Conservation (phyloP, 768 basidiomycete genomes). For the Cystofilobasidium capitatum region DNA sequence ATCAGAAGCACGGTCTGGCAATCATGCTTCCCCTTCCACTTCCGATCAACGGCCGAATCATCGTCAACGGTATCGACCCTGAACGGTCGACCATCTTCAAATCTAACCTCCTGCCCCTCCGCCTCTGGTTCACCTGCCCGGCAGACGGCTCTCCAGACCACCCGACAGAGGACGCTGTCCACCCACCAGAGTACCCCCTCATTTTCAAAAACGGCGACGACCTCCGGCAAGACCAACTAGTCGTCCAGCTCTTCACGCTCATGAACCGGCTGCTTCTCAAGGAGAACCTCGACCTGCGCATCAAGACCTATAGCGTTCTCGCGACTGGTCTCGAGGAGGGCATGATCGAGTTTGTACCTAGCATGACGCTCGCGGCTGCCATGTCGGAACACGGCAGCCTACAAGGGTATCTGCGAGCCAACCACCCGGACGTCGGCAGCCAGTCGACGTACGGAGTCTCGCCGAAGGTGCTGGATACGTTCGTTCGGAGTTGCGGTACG, state of each 20-base stretch:
- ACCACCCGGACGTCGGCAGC: constrained; percentile 88
- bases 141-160: background rate
- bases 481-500: constrained; percentile 90
- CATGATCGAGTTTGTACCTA: constrained; percentile 91
- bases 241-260: constrained; percentile 94
- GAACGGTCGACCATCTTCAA: constrained; percentile 96
- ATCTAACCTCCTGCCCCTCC: constrained; percentile 84
- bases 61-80: constrained; percentile 73
- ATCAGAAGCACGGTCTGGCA: constrained; percentile 73
- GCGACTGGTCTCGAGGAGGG: constrained; percentile 87
- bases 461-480: constrained; percentile 87
- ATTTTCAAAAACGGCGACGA: constrained; percentile 99
- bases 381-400: constrained; percentile 64
- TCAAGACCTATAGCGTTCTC: constrained; percentile 84
- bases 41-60: constrained; percentile 78
- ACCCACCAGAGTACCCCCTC: constrained; percentile 71
- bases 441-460: constrained; percentile 92
- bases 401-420: constrained; percentile 73
- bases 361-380: constrained; percentile 89
- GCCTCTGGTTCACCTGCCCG: constrained; percentile 65
- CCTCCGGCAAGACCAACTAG: constrained; percentile 95
- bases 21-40: constrained; percentile 66
- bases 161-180: background rate
- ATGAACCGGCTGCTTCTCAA: constrained; percentile 90
- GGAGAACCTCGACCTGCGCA: constrained; percentile 85